A percentile compares a stretch with the other conserved stretches of the same genome.
Evolutionary conservation across 129 eudicot genomes (phyloP).

Genomic region (Erigeron canadensis): DNA sequence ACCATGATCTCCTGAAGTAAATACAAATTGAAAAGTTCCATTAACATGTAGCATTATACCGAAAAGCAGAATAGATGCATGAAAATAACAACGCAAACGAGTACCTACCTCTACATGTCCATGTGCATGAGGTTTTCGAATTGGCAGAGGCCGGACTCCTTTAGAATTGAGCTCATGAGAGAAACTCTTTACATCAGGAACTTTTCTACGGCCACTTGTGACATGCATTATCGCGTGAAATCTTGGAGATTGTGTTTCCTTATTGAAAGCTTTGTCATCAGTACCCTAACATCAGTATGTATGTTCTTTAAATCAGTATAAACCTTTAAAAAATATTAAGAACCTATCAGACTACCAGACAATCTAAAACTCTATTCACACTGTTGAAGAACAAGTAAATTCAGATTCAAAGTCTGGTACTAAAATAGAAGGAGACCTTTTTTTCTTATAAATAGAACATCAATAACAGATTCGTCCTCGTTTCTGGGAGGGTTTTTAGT

Average conservation of each 20-base stretch:
- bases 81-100: conserved; percentile 10
- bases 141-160: conserved; percentile 91
- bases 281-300: conserved; percentile 49
- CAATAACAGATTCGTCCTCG: no score
- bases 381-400: no score
- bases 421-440: no score
- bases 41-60: background rate
- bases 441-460: no score
- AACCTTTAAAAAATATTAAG: background rate
- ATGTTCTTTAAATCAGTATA: conserved; percentile 5
- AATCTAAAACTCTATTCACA: no score
- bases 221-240: conserved; percentile 79
- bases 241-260: conserved; percentile 86
- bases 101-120: conserved; percentile 80
- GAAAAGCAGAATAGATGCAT: conserved; percentile 7
- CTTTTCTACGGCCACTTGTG: conserved; percentile 79
- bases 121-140: conserved; percentile 80
- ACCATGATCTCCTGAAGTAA: conserved; percentile 71
- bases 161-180: conserved; percentile 95
- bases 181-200: conserved; percentile 82
- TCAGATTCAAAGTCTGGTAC: no score
- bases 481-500: no score
- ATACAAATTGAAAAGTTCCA: conserved; percentile 1
- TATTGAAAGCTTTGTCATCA: conserved; percentile 55
- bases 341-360: no score